These are phyloP conservation scores for Trichoderma erinaceum DNA, from an alignment of 495 filamentous ascomycete genomes.

Conservation along the genomic window DNA sequence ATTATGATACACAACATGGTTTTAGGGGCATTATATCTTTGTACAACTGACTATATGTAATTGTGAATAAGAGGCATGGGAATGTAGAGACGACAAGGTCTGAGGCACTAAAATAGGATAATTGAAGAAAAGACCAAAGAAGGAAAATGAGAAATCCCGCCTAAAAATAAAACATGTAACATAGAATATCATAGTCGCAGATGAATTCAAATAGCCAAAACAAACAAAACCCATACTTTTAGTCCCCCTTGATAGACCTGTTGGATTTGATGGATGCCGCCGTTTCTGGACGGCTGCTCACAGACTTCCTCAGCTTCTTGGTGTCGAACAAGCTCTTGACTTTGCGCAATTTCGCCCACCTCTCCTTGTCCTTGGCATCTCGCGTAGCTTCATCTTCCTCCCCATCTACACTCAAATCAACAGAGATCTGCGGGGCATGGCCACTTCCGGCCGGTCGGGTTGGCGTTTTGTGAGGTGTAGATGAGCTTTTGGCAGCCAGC, in stretches of 20 bases:
- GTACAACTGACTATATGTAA: not conserved
- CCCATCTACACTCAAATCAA: slow-evolving; percentile 17
- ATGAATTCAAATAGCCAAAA: not conserved
- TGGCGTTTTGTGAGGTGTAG: slow-evolving; percentile 1
- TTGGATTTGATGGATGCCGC: slow-evolving; percentile 16
- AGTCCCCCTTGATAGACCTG: slow-evolving; percentile 10
- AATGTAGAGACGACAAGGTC: not conserved
- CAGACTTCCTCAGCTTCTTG: slow-evolving; percentile 39
- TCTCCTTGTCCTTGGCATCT: slow-evolving; percentile 49
- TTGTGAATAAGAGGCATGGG: not conserved
- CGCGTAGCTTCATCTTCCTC: slow-evolving; percentile 38
- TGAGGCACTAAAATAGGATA: not conserved
- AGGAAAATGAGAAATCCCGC: not conserved
- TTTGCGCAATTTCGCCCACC: slow-evolving; percentile 47
- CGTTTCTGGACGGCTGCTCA: slow-evolving; percentile 25
- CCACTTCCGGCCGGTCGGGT: slow-evolving; percentile 19
- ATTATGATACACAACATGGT: not conserved
- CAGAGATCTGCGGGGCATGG: slow-evolving; percentile 19
- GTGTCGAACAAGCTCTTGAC: slow-evolving; percentile 54
- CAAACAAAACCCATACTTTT: not conserved
- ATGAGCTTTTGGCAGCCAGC: slow-evolving; percentile 13
- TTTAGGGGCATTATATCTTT: not conserved
- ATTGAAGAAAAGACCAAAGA: not conserved
- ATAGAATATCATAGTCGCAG: not conserved
- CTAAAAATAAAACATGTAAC: not conserved